Evolutionary conservation across 495 filamentous ascomycete species (phyloP), one percentile per base, ranked within the genome.

Genomic region (Lasiosphaeriaceae sp.): DNA sequence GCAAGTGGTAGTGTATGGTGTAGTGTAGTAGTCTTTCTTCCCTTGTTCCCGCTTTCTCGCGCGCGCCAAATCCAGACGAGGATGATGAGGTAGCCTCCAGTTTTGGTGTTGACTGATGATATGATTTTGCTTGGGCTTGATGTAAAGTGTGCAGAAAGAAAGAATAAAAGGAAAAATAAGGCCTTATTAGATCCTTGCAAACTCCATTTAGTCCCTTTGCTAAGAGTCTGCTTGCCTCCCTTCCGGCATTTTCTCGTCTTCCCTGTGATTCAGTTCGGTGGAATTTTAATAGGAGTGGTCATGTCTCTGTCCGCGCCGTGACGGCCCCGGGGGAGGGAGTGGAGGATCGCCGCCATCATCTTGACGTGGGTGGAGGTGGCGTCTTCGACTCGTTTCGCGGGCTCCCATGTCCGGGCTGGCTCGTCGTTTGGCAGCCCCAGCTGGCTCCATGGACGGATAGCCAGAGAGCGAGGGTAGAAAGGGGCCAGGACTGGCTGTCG

Each of bases 371-470:
- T 75, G 65, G 23, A 71, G 54, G 49, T 79, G 76, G 50, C 77
- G 66, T 29, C 78, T 66, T 16, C 78, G 68, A 50, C 62, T 77
- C 47, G 74, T 66, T 22, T 79, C 78, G 35, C 75, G 70, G 17
- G 60, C 65, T 11, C 65, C 60, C 20, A 58, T 55, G 1, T 78
- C 76, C 3, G 75, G 74, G 47, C 73, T 77, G 39, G 72, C 69
- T 21, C 73, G 71, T 52, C 75, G 67, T 57, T 77, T 70, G 9
- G 47, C 52, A 2, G 20, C 43, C 2, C 45, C 26, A 11, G 52
- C 35, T 54, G 52, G 29, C 46, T 56, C 21, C 50, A 74, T 2
- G 65, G 64, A 59, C 19, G 69, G 56, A 52, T 78, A 76, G 11
- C 62, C 57, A 7, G 73, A 70, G 17, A 78, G 58, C 2, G 68